Conservation (phyloP, 768 basidiomycete species). For the Rubroboletus satanas region DNA sequence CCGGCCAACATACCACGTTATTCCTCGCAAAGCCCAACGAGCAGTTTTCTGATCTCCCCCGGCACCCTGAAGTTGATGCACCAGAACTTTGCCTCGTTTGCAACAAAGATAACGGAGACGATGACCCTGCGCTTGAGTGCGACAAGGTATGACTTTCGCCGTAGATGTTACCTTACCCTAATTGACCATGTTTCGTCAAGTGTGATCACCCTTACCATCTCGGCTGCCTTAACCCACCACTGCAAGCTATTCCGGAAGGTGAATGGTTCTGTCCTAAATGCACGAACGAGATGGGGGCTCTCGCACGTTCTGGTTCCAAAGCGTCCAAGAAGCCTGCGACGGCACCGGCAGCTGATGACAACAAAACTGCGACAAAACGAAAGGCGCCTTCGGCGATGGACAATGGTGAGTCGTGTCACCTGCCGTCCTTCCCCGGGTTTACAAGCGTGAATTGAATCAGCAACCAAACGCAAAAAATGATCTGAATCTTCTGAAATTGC, state of each 20-base stretch:
- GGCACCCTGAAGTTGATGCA: slow-evolving; percentile 76
- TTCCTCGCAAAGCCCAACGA: slow-evolving; percentile 77
- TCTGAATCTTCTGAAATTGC: background rate
- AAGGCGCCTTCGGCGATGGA: slow-evolving; percentile 41
- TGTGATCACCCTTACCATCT: slow-evolving; percentile 90
- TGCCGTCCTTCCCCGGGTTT: background rate
- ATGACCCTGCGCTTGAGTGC: slow-evolving; percentile 77
- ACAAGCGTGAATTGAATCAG: slow-evolving; percentile 16
- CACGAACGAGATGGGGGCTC: slow-evolving; percentile 52
- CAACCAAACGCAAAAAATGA: slow-evolving; percentile 40
- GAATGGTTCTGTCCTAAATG: slow-evolving; percentile 92
- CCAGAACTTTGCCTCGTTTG: slow-evolving; percentile 73
- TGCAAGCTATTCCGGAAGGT: slow-evolving; percentile 74
- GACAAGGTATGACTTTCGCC: slow-evolving; percentile 61
- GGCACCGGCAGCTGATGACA: slow-evolving; percentile 10
- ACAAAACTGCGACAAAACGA: slow-evolving; percentile 38
- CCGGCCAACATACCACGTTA: slow-evolving; percentile 82
- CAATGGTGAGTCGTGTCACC: slow-evolving; percentile 32
- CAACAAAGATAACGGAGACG: slow-evolving; percentile 63
- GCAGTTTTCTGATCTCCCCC: slow-evolving; percentile 70
- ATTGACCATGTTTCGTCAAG: slow-evolving; percentile 35
- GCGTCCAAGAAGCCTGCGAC: slow-evolving; percentile 17
- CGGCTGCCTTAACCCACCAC: slow-evolving; percentile 73
- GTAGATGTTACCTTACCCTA: background rate
- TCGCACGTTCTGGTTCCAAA: slow-evolving; percentile 16